Percentiles rank a stretch among this genome's conserved stretches.
phyloP scores from a whole-genome alignment of 306 rosid species.

The Vicia villosa region DNA sequence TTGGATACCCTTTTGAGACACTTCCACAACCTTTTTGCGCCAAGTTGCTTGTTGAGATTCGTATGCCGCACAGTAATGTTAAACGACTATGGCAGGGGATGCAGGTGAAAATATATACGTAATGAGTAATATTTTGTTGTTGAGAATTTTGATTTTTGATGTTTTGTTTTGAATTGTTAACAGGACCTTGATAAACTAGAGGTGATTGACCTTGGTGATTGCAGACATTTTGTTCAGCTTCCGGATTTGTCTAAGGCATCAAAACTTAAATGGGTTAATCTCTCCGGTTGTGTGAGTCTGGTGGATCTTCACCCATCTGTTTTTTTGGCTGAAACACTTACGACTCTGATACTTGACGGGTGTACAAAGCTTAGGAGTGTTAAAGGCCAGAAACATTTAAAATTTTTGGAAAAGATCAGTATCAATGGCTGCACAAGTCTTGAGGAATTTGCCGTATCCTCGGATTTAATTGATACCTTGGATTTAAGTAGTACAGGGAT shows the following conservation, averaged over 20 bases:
- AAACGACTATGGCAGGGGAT: slow-evolving; percentile 36
- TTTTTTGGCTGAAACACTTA: not conserved
- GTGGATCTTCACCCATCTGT: slow-evolving; percentile 20
- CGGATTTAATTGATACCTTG: slow-evolving; percentile 27
- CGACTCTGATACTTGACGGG: not conserved
- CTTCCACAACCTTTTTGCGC: slow-evolving; percentile 27
- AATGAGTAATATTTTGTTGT: not conserved
- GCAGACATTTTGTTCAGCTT: not conserved
- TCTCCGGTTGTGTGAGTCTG: slow-evolving; percentile 32
- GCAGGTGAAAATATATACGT: slow-evolving; percentile 11
- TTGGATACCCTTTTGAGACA: slow-evolving; percentile 17
- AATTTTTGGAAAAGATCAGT: not conserved
- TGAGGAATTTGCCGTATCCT: slow-evolving; percentile 13
- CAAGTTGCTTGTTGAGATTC: slow-evolving; percentile 27
- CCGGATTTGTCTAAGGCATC: slow-evolving; percentile 27
- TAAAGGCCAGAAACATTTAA: slow-evolving; percentile 22
- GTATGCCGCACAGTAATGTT: slow-evolving; percentile 8
- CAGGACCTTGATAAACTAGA: slow-evolving; percentile 24
- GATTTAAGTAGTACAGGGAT: slow-evolving; percentile 37
- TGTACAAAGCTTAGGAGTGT: slow-evolving; percentile 2
- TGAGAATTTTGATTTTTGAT: not conserved
- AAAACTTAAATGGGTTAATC: slow-evolving; percentile 28
- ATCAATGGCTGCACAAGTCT: slow-evolving; percentile 17
- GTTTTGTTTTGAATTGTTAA: not conserved
- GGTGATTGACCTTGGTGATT: slow-evolving; percentile 6